phyloP scores from a whole-genome alignment of 2,329 filamentous ascomycete genomes.

The Diaporthe sp. region DNA sequence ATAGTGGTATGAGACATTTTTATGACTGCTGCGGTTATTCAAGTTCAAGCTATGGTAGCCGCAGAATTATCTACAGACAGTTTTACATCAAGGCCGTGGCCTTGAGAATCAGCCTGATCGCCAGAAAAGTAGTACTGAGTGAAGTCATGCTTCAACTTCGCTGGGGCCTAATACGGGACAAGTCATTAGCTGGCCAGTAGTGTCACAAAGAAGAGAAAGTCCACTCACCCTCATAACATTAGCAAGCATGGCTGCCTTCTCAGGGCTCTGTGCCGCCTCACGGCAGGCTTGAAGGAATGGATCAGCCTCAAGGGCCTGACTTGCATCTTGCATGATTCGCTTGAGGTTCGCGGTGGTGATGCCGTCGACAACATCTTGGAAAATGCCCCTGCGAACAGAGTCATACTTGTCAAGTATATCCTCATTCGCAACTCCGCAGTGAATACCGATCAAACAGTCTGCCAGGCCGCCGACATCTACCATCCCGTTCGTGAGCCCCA shows the following conservation, averaged over 20 bases:
- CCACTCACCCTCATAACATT: conserved; percentile 4
- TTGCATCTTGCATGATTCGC: conserved; percentile 14
- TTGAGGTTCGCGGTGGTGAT: conserved; percentile 26
- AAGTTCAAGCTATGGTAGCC: neutral
- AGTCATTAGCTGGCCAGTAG: neutral
- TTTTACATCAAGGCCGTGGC: neutral
- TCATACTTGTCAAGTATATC: conserved; percentile 31
- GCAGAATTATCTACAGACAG: neutral
- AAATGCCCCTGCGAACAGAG: conserved; percentile 25
- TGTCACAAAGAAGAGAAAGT: accelerated
- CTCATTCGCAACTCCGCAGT: neutral
- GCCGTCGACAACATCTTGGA: conserved; percentile 12
- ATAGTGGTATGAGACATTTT: neutral
- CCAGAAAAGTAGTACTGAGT: neutral
- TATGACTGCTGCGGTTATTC: neutral
- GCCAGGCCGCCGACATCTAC: conserved; percentile 29
- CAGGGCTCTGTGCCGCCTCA: conserved; percentile 1
- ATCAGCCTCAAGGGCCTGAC: neutral
- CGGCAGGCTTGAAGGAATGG: conserved; percentile 12
- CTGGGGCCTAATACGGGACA: neutral
- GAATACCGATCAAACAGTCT: conserved; percentile 16
- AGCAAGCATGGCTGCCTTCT: conserved; percentile 2
- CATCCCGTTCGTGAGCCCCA: conserved; percentile 31
- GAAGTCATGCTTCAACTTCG: conserved; percentile 24
- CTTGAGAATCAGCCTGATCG: neutral